Evolutionary conservation across 441 rosid genomes (phyloP), one percentile per base, ranked within the genome.

Genomic region (Populus hybrid): DNA sequence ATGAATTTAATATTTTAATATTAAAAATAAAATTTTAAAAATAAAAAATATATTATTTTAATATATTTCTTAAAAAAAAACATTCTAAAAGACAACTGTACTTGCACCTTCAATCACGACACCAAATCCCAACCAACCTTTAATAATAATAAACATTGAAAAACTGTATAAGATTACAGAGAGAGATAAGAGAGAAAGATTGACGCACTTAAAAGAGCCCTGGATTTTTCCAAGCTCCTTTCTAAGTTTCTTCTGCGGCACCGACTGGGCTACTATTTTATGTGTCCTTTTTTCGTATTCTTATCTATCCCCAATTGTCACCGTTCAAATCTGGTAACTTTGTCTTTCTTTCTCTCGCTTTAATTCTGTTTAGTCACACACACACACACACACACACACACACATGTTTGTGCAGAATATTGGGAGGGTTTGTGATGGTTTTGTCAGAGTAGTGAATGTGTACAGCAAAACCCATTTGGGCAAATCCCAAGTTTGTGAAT

Each of bases 271-370:
- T 23, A 35, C 79, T 53, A 6, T 28, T 14, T 23, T 66, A 73
- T 73, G 42, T 75, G 26, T 67, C 73, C 2, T 36, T 23, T 16
- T 11, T 70, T 24, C 20, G 6, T 4, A 61, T 53, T 20, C 24
- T 70, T 38, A 20, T 71, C 7, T 33, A 40, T 35, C 72, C 59
- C 36, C 64, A 16, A 14, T 56, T 29, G 28, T 67, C 75, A 64
- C 71, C 78, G 50, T 65, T 77, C 64, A 20, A 79, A 78, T 82
- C 84, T 75, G 87, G 89, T 83, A 79, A 36, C 35, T 61, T 3
- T 78, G 59, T 63, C 31, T 70, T 8, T 68, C 59, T 28, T 11
- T n/a, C 7, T 42, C 29, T 45, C 14, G 20, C 29, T 77, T 68
- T 20, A 0, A 65, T 2, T 73, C 35, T 64, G 12, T 65, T 74